These are phyloP conservation scores for Remersonia thermophila DNA, from an alignment of 2,329 filamentous ascomycete species.

Conservation along the genomic window DNA sequence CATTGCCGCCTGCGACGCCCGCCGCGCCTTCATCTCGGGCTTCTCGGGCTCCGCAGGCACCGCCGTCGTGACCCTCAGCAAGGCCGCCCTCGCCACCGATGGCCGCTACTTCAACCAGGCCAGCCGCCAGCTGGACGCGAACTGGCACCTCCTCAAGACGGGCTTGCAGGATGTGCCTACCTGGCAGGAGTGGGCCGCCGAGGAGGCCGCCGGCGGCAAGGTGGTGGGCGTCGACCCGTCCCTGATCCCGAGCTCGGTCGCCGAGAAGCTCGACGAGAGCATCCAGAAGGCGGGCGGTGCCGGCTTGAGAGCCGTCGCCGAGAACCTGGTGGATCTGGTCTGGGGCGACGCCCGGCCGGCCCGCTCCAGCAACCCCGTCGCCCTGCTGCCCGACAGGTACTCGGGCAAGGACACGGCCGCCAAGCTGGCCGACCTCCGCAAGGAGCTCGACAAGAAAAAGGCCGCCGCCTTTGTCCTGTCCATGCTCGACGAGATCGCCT, in stretches of 20 bases:
- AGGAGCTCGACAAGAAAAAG: slow-evolving; percentile 84
- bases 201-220: slow-evolving; percentile 78
- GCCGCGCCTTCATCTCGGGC: slow-evolving; percentile 82
- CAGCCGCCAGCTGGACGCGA: slow-evolving; percentile 73
- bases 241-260: slow-evolving; percentile 56
- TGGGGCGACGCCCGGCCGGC: slow-evolving; percentile 67
- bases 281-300: slow-evolving; percentile 77
- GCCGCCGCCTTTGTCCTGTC: slow-evolving; percentile 79
- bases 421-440: slow-evolving; percentile 78
- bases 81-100: slow-evolving; percentile 85
- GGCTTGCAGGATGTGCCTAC: slow-evolving; percentile 88
- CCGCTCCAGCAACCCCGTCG: slow-evolving; percentile 64
- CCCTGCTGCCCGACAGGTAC: slow-evolving; percentile 58
- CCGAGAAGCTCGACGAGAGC: slow-evolving; percentile 65
- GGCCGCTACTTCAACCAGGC: slow-evolving; percentile 98
- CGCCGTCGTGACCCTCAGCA: slow-evolving; percentile 73
- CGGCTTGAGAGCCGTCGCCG: slow-evolving; percentile 59
- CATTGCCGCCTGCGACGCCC: slow-evolving; percentile 87
- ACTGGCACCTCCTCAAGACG: slow-evolving; percentile 88
- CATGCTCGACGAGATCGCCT: slow-evolving; percentile 92
- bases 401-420: slow-evolving; percentile 70
- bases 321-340: slow-evolving; percentile 83
- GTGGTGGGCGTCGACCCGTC: slow-evolving; percentile 83
- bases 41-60: slow-evolving; percentile 94
- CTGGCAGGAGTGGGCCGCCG: slow-evolving; percentile 91